Percentiles rank a stretch among this genome's conserved stretches.
Evolutionary conservation across 805 yeast species (phyloP).

Genomic region (Metschnikowia reukaufii): DNA sequence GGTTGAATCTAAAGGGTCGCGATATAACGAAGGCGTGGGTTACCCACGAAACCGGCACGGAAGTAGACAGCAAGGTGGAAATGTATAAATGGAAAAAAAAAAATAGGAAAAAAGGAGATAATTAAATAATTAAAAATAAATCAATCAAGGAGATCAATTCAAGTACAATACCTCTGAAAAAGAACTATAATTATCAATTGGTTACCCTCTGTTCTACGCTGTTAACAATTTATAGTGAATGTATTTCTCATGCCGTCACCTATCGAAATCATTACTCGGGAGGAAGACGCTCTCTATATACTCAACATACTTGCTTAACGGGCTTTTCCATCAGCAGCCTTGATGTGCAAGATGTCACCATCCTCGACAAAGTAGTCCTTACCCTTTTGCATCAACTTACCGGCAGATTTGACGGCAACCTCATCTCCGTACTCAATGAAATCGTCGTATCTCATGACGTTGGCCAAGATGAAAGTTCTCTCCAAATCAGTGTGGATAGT

Average conservation of each 20-base stretch:
- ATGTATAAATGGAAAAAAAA: too few species aligned
- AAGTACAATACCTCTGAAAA: too few species aligned
- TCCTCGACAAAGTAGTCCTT: slow-evolving; percentile 94
- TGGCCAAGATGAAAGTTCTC: slow-evolving; percentile 77
- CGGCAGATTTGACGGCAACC: slow-evolving; percentile 76
- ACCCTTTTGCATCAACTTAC: slow-evolving; percentile 89
- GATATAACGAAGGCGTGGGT: too few species aligned
- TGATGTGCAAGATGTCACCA: slow-evolving; percentile 88
- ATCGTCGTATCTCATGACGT: slow-evolving; percentile 68
- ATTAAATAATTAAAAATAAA: too few species aligned
- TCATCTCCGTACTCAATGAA: slow-evolving; percentile 65
- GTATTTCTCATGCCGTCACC: slow-evolving; percentile 2
- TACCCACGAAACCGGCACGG: too few species aligned
- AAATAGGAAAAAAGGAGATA: too few species aligned
- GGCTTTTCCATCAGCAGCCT: slow-evolving; percentile 91
- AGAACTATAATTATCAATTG: too few species aligned
- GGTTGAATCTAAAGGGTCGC: too few species aligned
- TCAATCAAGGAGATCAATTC: too few species aligned
- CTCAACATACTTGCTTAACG: slow-evolving; percentile 31
- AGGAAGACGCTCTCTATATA: slow-evolving; percentile 5
- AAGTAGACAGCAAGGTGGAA: too few species aligned
- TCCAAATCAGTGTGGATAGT: slow-evolving; percentile 84
- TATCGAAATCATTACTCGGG: neutral
- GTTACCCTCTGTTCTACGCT: too few species aligned
- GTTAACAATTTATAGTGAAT: neutral